Evolutionary conservation across 371 early-diverging fungal species (phyloP).

Genomic region (Syncephalastrum sp.): DNA sequence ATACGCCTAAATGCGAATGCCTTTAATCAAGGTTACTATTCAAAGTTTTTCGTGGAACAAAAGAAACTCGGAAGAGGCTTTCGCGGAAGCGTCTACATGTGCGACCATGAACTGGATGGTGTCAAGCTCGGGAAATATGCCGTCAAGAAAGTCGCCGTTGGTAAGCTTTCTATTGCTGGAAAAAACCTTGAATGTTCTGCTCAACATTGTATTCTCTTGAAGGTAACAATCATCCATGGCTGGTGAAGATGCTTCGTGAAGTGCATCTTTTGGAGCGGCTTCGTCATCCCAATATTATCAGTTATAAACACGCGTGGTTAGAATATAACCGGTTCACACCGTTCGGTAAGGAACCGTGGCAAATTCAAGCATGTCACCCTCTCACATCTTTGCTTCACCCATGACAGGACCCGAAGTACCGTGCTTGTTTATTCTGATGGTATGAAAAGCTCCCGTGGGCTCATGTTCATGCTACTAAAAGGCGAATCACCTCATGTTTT

Average conservation of each 20-base stretch:
- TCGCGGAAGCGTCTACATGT: conserved; percentile 89
- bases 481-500: not conserved
- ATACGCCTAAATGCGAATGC: conserved; percentile 45
- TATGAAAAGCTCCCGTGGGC: not conserved
- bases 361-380: not conserved
- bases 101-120: conserved; percentile 87
- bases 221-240: conserved; percentile 86
- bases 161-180: conserved; percentile 12
- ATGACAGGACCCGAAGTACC: conserved; percentile 80
- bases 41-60: conserved; percentile 89
- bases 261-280: conserved; percentile 88
- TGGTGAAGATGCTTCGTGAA: conserved; percentile 91
- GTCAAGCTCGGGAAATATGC: conserved; percentile 86
- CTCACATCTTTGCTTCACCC: not conserved
- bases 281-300: conserved; percentile 88
- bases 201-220: not conserved
- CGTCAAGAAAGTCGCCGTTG: conserved; percentile 92
- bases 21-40: conserved; percentile 92
- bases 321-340: conserved; percentile 76
- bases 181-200: not conserved
- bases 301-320: conserved; percentile 94
- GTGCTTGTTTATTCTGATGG: conserved; percentile 94
- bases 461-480: not conserved
- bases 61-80: conserved; percentile 87
- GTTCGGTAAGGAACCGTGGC: conserved; percentile 57